Evolutionary conservation across 345 rosid genomes (phyloP).

Genomic region (Populus tremula): DNA sequence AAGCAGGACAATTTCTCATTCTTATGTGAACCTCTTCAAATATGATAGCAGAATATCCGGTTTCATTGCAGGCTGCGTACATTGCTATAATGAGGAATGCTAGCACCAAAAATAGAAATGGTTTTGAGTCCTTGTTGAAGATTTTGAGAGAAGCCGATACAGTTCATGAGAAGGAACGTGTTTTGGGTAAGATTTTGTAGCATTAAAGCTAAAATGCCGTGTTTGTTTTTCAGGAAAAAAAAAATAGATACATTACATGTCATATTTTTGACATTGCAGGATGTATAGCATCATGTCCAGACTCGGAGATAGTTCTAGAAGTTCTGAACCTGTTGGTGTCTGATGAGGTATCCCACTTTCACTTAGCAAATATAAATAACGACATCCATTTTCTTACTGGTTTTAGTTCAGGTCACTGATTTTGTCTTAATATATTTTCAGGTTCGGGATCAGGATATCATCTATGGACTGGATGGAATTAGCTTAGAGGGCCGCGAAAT

Average conservation of each 20-base stretch:
- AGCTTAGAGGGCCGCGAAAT: constrained; percentile 34
- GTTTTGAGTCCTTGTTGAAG: constrained; percentile 37
- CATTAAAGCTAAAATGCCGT: background rate
- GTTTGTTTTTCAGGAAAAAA: background rate
- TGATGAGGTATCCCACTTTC: constrained; percentile 25
- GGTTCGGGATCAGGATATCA: constrained; percentile 35
- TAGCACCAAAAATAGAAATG: constrained; percentile 22
- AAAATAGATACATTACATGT: background rate
- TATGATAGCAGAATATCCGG: background rate
- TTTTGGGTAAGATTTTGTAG: constrained; percentile 26
- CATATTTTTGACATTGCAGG: constrained; percentile 19
- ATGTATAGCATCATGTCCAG: constrained; percentile 32
- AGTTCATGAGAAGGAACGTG: constrained; percentile 41
- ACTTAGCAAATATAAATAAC: background rate
- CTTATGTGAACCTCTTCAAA: background rate
- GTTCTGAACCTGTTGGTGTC: constrained; percentile 35
- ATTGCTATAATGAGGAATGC: constrained; percentile 38
- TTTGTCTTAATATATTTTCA: constrained; percentile 4
- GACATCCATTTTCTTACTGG: background rate
- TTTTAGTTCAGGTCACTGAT: background rate
- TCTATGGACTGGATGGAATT: constrained; percentile 27
- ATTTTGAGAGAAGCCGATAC: constrained; percentile 44
- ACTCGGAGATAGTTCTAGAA: constrained; percentile 27
- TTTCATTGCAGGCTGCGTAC: constrained; percentile 40
- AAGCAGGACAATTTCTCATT: background rate